Base-by-base conservation (phyloP, 2,329 filamentous ascomycete species). In the Arachnomyces sp. region DNA sequence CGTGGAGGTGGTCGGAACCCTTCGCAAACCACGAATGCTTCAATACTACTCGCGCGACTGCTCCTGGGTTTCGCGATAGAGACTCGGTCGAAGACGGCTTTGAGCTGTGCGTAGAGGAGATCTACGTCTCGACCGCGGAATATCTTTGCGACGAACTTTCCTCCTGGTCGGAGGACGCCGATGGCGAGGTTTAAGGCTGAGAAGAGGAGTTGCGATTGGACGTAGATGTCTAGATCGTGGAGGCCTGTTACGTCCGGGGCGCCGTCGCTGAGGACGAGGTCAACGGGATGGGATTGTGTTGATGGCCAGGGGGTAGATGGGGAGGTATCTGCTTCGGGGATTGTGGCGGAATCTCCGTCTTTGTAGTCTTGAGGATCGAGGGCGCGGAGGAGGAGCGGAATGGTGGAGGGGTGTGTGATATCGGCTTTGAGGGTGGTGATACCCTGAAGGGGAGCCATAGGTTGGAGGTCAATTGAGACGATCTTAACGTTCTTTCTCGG, bases 101-200 rank as follows among this genome's bases (percentile, higher is more conserved):
- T 92, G 39, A 98, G 75, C 61, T 98, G 92, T 2, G 88, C 88
- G 57, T 92, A 96, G 7, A 98, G 77, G 16, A 96, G 71, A 57
- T 96, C 92, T n/a, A 96, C 89, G 55, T 96, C 92, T 52, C 88
- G 82, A 12, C 86, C 89, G 12, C 92, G 73, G 68, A 98, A 98
- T 45, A 98, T 95, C 71, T 98, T 98, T 44, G 92, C 92, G 6
- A 98, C 90, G 53, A 98, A 98, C 56, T 87, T 94, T 47, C 92
- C 92, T 32, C 92, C 92, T 0, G 89, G 89, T 44, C 85, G 84
- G 15, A 98, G 76, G 9, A 98, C 88, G 58, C 90, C 94, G 9
- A 95, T 78, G 0, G 92, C 88, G 2, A 98, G 78, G 61, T 95
- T 95, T 14, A 98, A 76, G 0, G 92, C 92, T 0, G 90, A 87